Evolutionary conservation across 352 stramenopile genomes (phyloP).

Genomic region (Globisporangium acanthophoron): DNA sequence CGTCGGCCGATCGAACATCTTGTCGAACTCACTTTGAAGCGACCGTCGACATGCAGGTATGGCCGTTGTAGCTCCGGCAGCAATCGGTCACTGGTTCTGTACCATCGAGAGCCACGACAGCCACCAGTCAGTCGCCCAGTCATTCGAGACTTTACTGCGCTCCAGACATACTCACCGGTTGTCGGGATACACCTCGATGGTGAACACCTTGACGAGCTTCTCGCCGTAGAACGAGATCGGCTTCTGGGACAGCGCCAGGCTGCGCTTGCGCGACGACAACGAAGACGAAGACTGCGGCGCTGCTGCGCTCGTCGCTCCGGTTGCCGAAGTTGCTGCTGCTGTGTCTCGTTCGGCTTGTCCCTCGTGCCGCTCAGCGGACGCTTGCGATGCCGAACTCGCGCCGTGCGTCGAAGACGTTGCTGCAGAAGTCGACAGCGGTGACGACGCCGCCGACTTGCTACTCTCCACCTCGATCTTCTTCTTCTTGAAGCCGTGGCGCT

Average conservation of each 20-base stretch:
- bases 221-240: conserved; percentile 5
- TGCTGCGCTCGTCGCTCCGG: background rate
- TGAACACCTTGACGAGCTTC: conserved; percentile 5
- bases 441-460: background rate
- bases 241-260: background rate
- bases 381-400: background rate
- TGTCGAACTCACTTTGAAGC: conserved; percentile 36
- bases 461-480: conserved; percentile 13
- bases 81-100: background rate
- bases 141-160: background rate
- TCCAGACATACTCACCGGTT: background rate
- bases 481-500: conserved; percentile 46
- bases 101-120: background rate
- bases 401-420: background rate
- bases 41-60: conserved; percentile 58
- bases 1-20: no score
- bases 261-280: conserved; percentile 1
- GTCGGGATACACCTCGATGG: conserved; percentile 10
- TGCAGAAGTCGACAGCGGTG: conserved; percentile 4
- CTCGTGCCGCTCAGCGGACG: background rate
- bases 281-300: background rate
- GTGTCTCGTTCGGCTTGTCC: background rate
- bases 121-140: conserved; percentile 1
- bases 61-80: conserved; percentile 32
- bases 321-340: background rate